These are phyloP conservation scores for Hanseniaspora meyeri DNA, from an alignment of 805 yeast species.

Conservation along the genomic window DNA sequence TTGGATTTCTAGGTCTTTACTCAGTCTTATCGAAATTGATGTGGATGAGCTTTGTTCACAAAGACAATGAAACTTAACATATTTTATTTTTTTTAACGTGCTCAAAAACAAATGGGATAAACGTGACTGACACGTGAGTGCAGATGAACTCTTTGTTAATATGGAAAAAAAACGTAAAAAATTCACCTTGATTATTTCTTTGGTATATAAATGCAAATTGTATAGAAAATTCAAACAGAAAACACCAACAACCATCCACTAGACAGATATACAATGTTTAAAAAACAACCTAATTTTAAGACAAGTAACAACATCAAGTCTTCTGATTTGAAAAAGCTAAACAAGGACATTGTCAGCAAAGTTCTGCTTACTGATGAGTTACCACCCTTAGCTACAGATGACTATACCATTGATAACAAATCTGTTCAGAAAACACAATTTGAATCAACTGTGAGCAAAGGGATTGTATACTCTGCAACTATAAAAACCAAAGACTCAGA, in stretches of 20 bases:
- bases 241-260: no score
- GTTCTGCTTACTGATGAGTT: conserved; percentile 2
- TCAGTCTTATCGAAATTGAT: no score
- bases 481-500: background rate
- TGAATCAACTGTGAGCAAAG: conserved; percentile 41
- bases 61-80: no score
- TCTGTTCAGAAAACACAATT: conserved; percentile 51
- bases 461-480: conserved; percentile 45
- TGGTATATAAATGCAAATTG: background rate
- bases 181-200: no score
- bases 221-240: no score
- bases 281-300: conserved; percentile 40
- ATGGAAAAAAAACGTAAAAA: no score
- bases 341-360: conserved; percentile 2
- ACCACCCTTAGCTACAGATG: conserved; percentile 9
- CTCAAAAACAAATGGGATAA: no score
- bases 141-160: no score
- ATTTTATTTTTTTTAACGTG: no score
- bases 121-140: no score
- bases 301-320: conserved; percentile 69
- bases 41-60: no score
- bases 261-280: conserved; percentile 21
- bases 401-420: conserved; percentile 34
- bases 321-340: conserved; percentile 50
- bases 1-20: no score